Evolutionary conservation across 2,329 filamentous ascomycete species (phyloP).

Genomic region (Xylaria arbuscula): DNA sequence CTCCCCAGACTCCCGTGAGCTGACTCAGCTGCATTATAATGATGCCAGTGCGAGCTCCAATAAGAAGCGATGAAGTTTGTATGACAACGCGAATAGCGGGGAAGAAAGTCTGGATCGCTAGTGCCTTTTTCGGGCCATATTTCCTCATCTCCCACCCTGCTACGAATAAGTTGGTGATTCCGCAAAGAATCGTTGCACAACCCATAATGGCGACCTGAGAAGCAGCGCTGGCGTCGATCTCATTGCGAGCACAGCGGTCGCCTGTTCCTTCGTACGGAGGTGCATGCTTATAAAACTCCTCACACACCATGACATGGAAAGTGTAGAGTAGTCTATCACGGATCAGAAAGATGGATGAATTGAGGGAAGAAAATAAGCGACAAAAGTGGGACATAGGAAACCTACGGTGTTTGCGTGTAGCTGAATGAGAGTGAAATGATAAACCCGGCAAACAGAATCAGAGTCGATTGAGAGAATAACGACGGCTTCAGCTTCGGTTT

Average conservation of each 20-base stretch:
- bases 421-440: constrained; percentile 43
- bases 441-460: constrained; percentile 40
- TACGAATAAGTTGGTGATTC: constrained; percentile 73
- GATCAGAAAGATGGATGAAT: background rate
- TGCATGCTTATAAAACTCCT: constrained; percentile 71
- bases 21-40: constrained; percentile 74
- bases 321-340: constrained; percentile 63
- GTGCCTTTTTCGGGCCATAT: constrained; percentile 69
- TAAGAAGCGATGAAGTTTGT: constrained; percentile 71
- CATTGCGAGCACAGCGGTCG: constrained; percentile 68
- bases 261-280: constrained; percentile 58
- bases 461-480: constrained; percentile 32
- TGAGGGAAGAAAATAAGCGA: background rate
- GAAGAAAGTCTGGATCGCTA: constrained; percentile 71
- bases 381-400: background rate
- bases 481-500: constrained; percentile 21
- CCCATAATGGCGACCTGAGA: constrained; percentile 70
- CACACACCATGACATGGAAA: constrained; percentile 77
- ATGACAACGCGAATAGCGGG: constrained; percentile 71
- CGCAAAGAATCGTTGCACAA: constrained; percentile 72
- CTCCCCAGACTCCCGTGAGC: constrained; percentile 74
- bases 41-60: constrained; percentile 69
- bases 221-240: constrained; percentile 72
- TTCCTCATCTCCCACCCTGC: constrained; percentile 74
- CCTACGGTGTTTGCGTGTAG: constrained; percentile 45